phyloP scores from a whole-genome alignment of 306 rosid species.

The Alnus glutinosa region DNA sequence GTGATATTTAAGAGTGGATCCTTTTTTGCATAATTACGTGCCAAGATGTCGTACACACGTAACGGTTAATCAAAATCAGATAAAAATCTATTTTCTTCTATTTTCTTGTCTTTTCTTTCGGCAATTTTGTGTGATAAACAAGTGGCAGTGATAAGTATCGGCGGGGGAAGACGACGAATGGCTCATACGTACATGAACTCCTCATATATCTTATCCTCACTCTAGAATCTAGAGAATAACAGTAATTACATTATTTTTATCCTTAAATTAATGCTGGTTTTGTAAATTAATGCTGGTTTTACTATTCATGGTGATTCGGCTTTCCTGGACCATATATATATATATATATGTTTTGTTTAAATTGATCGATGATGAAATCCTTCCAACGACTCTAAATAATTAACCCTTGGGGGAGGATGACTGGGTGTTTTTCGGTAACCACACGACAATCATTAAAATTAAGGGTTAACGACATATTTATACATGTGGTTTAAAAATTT shows the following conservation, averaged over 20 bases:
- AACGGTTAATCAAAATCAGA: constrained; percentile 35
- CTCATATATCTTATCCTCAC: constrained; percentile 27
- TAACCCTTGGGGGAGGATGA: too few relatives aligned
- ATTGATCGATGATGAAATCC: too few relatives aligned
- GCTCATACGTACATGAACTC: constrained; percentile 16
- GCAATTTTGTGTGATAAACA: constrained; percentile 30
- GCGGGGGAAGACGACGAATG: constrained; percentile 34
- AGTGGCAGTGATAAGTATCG: constrained; percentile 20
- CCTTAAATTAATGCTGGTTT: too few relatives aligned
- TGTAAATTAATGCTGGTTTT: too few relatives aligned
- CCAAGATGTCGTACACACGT: constrained; percentile 57
- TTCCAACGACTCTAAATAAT: too few relatives aligned
- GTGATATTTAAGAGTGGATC: constrained; percentile 27
- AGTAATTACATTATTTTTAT: background rate
- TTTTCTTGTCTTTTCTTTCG: constrained; percentile 60
- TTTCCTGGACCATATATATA: too few relatives aligned
- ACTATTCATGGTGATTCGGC: too few relatives aligned
- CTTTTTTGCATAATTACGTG: constrained; percentile 48
- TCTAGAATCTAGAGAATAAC: background rate
- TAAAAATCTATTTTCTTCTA: constrained; percentile 63
- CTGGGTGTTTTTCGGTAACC: too few relatives aligned
- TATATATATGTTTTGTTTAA: too few relatives aligned
- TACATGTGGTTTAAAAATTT: too few relatives aligned
- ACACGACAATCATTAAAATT: too few relatives aligned
- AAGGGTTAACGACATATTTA: too few relatives aligned